Conservation (phyloP, 768 basidiomycete genomes). For the Daedaleopsis nitida region DNA sequence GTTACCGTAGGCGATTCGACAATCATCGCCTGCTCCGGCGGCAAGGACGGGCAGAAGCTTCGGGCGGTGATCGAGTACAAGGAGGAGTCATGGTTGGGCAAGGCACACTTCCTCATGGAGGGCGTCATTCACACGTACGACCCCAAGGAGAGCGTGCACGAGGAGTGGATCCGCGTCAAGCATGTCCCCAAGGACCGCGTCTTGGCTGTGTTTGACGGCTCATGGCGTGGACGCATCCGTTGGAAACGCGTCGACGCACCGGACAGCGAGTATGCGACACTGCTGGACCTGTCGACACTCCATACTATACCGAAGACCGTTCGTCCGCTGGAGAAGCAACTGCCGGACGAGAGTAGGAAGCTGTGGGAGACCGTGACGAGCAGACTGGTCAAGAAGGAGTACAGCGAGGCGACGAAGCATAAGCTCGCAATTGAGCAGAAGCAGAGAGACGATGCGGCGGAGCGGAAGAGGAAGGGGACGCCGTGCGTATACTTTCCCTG, state of each 20-base stretch:
- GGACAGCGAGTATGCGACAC: conserved; percentile 58
- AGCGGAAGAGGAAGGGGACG: conserved; percentile 78
- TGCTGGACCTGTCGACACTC: conserved; percentile 78
- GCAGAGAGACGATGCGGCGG: conserved; percentile 87
- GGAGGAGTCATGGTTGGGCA: conserved; percentile 97
- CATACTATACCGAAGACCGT: conserved; percentile 80
- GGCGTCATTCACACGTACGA: conserved; percentile 87
- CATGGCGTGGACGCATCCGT: conserved; percentile 81
- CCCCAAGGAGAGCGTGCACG: conserved; percentile 59
- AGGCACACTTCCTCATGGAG: conserved; percentile 80
- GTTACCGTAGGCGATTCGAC: conserved; percentile 81
- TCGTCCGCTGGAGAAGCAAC: conserved; percentile 78
- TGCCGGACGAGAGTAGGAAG: conserved; percentile 78
- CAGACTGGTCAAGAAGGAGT: conserved; percentile 80
- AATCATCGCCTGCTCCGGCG: conserved; percentile 79
- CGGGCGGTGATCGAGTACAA: conserved; percentile 91
- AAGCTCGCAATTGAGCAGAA: conserved; percentile 92
- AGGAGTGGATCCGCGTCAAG: conserved; percentile 84
- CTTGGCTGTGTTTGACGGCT: conserved; percentile 84
- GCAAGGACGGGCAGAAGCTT: conserved; percentile 56
- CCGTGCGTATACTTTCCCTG: conserved; percentile 56
- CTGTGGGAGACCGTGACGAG: conserved; percentile 87
- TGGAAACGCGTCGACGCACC: conserved; percentile 54
- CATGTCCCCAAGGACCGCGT: conserved; percentile 81
- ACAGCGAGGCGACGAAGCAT: conserved; percentile 85